Conservation (phyloP, 495 filamentous ascomycete genomes). For the Hypoxylon rickii region DNA sequence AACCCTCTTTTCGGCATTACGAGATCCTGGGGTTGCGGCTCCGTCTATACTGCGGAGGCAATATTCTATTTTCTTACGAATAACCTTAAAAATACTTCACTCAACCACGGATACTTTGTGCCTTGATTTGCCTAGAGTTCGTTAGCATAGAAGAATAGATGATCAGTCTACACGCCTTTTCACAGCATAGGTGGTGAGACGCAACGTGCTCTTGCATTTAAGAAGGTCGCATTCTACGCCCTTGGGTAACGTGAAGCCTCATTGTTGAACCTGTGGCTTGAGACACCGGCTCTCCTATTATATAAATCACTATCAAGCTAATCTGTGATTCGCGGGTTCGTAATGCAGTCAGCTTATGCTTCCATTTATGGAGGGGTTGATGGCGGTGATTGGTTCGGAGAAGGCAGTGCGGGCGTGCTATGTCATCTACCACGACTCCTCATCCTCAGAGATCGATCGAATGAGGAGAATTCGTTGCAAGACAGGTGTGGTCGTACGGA, state of each 20-base stretch:
- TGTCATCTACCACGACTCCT: background rate
- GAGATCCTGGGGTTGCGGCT: slow-evolving; percentile 3
- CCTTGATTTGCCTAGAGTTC: too few relatives aligned
- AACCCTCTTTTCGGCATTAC: slow-evolving; percentile 16
- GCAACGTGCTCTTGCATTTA: too few relatives aligned
- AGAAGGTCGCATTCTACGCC: too few relatives aligned
- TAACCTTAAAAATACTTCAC: background rate
- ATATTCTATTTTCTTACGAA: too few relatives aligned
- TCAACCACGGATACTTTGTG: background rate
- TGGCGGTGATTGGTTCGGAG: background rate
- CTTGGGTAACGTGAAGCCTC: too few relatives aligned
- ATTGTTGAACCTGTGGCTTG: too few relatives aligned
- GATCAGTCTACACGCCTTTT: too few relatives aligned
- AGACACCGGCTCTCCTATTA: too few relatives aligned
- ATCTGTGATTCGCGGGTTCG: background rate
- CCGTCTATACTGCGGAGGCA: background rate
- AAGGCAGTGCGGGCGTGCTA: too few relatives aligned
- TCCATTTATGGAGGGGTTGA: background rate
- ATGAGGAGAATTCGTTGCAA: background rate
- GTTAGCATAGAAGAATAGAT: too few relatives aligned
- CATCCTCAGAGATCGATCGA: background rate
- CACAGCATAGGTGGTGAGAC: too few relatives aligned
- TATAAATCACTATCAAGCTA: background rate
- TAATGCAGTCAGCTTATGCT: background rate
- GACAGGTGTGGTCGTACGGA: too few relatives aligned